A percentile compares a stretch with the other conserved stretches of the same genome.
These are phyloP conservation scores for Penicillium nucicola DNA, from an alignment of 495 filamentous ascomycete genomes.

Conservation along the genomic window DNA sequence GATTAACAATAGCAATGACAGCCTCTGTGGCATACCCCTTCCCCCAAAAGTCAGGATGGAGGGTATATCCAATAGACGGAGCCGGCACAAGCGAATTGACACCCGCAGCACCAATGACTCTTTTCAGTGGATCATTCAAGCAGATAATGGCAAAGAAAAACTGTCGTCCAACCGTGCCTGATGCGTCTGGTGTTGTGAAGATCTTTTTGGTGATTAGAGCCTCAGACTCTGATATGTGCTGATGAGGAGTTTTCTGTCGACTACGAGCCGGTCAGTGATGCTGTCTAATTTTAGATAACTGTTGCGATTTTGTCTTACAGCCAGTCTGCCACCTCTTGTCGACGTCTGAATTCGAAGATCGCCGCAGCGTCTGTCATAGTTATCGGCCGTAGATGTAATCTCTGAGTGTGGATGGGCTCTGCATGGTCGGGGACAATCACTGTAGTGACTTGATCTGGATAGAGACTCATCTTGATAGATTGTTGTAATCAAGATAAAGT, in stretches of 20 bases:
- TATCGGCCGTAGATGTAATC: conserved; percentile 18
- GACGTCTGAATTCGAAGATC: conserved; percentile 17
- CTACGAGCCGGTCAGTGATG: conserved; percentile 1
- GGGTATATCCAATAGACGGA: conserved; percentile 24
- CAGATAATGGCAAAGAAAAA: conserved; percentile 21
- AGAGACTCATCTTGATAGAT: conserved; percentile 6
- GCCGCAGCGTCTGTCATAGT: conserved; percentile 14
- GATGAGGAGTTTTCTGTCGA: conserved; percentile 18
- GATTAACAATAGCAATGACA: conserved; percentile 16
- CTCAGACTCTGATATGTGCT: conserved; percentile 18
- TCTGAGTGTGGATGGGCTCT: conserved; percentile 13
- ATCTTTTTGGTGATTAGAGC: conserved; percentile 12
- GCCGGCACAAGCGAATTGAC: conserved; percentile 24
- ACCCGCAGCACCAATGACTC: conserved; percentile 18
- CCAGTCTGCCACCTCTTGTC: conserved; percentile 26
- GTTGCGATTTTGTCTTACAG: conserved; percentile 16
- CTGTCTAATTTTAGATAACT: not conserved
- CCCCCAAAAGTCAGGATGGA: conserved; percentile 25
- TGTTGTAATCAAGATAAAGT: not conserved
- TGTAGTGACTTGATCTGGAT: conserved; percentile 9
- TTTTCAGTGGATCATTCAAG: conserved; percentile 12
- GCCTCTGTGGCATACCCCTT: conserved; percentile 21
- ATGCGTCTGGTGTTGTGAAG: conserved; percentile 24
- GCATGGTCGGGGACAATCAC: conserved; percentile 14
- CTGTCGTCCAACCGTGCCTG: conserved; percentile 16